Conservation (phyloP, 2,329 filamentous ascomycete genomes). For the Coleophoma cylindrospora region DNA sequence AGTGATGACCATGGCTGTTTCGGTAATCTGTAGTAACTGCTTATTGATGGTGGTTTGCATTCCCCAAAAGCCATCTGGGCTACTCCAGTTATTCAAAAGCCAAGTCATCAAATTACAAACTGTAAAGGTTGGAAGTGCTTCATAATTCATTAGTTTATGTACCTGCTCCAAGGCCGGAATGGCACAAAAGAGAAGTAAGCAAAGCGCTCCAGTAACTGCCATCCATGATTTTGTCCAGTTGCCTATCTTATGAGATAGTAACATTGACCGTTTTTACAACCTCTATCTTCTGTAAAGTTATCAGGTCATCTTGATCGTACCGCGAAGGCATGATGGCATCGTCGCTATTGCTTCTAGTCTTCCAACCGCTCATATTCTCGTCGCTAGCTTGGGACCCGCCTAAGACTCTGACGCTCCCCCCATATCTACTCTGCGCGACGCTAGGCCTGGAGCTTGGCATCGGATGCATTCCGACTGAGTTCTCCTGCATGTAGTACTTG, state of each 20-base stretch:
- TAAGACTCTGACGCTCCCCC: slow-evolving; percentile 1
- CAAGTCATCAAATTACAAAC: no score
- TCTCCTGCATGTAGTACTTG: slow-evolving; percentile 16
- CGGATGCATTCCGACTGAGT: neutral
- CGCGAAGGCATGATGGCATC: slow-evolving; percentile 14
- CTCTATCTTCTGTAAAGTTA: neutral
- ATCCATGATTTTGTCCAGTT: no score
- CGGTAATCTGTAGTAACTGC: no score
- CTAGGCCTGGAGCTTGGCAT: slow-evolving; percentile 4
- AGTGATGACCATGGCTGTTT: no score
- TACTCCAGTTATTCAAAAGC: no score
- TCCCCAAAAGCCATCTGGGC: no score
- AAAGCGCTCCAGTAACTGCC: no score
- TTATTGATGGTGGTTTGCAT: no score
- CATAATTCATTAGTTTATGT: no score
- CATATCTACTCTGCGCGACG: slow-evolving; percentile 11
- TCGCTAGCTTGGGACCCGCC: slow-evolving; percentile 4
- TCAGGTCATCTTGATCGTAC: neutral
- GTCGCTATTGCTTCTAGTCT: slow-evolving; percentile 6
- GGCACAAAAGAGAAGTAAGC: no score
- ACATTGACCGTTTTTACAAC: slow-evolving; percentile 16
- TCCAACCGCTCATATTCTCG: slow-evolving; percentile 5
- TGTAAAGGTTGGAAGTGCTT: no score
- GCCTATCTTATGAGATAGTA: neutral
- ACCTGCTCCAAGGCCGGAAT: no score